Evolutionary conservation across 2,329 filamentous ascomycete genomes (phyloP).

Genomic region (Cladosporium austrohemisphaericum): DNA sequence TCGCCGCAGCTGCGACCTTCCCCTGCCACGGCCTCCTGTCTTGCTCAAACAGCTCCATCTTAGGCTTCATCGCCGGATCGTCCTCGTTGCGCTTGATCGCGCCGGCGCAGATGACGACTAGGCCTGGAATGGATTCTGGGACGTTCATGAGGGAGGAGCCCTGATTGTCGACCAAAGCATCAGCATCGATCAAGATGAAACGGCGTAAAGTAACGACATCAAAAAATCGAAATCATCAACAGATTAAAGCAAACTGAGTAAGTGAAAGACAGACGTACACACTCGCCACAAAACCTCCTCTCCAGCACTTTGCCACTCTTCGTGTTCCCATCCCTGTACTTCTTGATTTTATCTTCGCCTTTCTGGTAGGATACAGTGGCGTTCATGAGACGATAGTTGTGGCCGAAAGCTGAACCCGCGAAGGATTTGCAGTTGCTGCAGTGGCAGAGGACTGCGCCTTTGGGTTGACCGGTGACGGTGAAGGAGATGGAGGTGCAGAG

Average conservation of each 20-base stretch:
- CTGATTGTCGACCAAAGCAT: neutral
- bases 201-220: no score
- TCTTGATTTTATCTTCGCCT: slow-evolving; percentile 23
- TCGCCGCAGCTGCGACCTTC: slow-evolving; percentile 1
- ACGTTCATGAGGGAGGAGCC: slow-evolving; percentile 11
- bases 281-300: slow-evolving; percentile 28
- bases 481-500: slow-evolving; percentile 27
- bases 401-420: slow-evolving; percentile 26
- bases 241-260: neutral
- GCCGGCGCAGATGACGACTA: slow-evolving; percentile 3
- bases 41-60: slow-evolving; percentile 14
- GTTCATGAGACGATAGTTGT: slow-evolving; percentile 31
- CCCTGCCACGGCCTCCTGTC: slow-evolving; percentile 10
- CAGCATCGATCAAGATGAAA: no score
- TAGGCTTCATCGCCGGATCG: slow-evolving; percentile 4
- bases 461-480: slow-evolving; percentile 27
- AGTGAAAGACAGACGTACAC: slow-evolving; percentile 22
- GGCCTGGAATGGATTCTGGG: slow-evolving; percentile 1
- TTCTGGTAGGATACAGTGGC: slow-evolving; percentile 23
- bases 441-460: slow-evolving; percentile 30
- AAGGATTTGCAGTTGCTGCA: slow-evolving; percentile 28
- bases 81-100: slow-evolving; percentile 1
- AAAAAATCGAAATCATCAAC: no score
- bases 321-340: slow-evolving; percentile 26
- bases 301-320: slow-evolving; percentile 25